Conservation (phyloP, 2,329 filamentous ascomycete genomes). For the Alternaria novae-zelandiae region DNA sequence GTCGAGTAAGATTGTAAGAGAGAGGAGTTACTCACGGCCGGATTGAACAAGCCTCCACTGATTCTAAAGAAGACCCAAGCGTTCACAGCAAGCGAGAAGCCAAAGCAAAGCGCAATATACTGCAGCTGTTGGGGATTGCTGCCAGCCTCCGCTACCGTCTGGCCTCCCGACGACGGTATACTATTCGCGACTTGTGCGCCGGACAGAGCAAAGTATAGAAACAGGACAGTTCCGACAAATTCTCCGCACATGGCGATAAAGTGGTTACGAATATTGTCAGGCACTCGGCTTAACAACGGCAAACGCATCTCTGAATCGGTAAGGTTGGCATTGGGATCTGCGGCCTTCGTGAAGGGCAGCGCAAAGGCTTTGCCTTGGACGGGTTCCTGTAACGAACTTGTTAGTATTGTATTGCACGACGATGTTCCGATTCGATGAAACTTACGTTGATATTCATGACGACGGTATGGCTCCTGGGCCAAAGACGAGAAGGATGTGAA, state of each 20-base stretch:
- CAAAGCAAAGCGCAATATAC: conserved; percentile 50
- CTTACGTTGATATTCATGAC: background rate
- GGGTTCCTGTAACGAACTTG: conserved; percentile 4
- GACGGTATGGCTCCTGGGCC: background rate
- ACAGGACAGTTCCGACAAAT: conserved; percentile 50
- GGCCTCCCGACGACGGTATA: conserved; percentile 25
- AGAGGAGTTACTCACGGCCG: conserved; percentile 7
- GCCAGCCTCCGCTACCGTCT: conserved; percentile 27
- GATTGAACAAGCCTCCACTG: conserved; percentile 34
- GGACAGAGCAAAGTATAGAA: conserved; percentile 49
- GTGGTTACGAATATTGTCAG: conserved; percentile 19
- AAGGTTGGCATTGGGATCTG: conserved; percentile 13
- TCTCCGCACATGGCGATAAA: conserved; percentile 40
- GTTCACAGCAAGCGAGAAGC: conserved; percentile 51
- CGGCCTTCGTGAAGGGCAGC: conserved; percentile 20
- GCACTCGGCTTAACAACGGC: conserved; percentile 12
- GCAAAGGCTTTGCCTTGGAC: conserved; percentile 20
- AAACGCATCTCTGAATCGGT: conserved; percentile 18
- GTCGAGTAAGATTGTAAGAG: background rate
- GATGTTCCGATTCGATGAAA: background rate
- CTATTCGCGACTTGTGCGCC: conserved; percentile 51
- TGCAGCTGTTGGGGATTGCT: conserved; percentile 47
- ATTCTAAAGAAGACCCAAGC: conserved; percentile 45
- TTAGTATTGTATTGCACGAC: background rate
- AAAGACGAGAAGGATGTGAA: background rate